phyloP scores from a whole-genome alignment of 2,329 filamentous ascomycete species.

The Aureobasidium pullulans region DNA sequence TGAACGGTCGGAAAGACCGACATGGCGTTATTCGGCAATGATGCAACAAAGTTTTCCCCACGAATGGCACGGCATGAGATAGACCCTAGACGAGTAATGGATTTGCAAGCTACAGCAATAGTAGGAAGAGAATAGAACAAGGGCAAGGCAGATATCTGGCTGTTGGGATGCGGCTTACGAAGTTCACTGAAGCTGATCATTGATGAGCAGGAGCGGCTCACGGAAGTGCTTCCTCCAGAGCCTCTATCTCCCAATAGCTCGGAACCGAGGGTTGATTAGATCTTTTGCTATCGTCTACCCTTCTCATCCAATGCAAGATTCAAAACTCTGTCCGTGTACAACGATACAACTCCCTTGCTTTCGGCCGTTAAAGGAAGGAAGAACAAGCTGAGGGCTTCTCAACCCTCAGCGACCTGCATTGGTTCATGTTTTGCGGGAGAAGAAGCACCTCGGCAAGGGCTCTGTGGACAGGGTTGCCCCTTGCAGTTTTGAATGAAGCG shows the following conservation, averaged over 20 bases:
- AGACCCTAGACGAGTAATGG: background rate
- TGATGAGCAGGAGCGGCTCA: background rate
- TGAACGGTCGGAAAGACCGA: background rate
- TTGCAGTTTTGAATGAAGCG: background rate
- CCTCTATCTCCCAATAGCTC: background rate
- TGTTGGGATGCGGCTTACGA: slow-evolving; percentile 11
- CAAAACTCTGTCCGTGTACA: background rate
- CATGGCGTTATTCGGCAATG: background rate
- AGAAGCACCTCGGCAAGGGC: background rate
- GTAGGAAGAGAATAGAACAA: background rate
- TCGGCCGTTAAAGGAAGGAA: background rate
- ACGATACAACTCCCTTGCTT: background rate
- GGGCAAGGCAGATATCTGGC: background rate
- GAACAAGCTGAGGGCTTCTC: background rate
- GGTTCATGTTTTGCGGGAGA: background rate
- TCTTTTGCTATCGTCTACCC: background rate
- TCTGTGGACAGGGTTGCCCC: background rate
- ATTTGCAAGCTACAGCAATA: background rate
- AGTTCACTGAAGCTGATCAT: background rate
- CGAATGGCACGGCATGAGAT: background rate
- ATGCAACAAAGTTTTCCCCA: background rate
- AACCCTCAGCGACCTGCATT: background rate
- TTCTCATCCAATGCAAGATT: background rate
- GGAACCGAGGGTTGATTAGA: slow-evolving; percentile 7
- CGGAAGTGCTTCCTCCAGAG: background rate